These are phyloP conservation scores for Violaceomyces palustris DNA, from an alignment of 1,284 basidiomycete species.

Conservation along the genomic window DNA sequence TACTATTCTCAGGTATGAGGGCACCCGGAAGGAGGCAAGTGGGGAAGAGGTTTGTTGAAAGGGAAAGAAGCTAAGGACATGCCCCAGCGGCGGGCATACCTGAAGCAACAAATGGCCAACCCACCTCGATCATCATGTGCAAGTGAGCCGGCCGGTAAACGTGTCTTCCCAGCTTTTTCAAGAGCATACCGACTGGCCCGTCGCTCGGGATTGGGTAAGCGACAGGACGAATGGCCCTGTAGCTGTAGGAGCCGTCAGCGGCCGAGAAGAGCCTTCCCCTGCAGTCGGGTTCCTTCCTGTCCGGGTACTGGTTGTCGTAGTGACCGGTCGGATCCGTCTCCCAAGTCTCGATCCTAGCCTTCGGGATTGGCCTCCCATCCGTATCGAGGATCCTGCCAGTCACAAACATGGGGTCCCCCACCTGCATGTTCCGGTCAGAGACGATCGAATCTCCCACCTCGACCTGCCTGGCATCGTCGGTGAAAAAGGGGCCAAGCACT, in stretches of 20 bases:
- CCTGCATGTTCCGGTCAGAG: slow-evolving; percentile 76
- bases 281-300: slow-evolving; percentile 66
- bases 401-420: slow-evolving; percentile 74
- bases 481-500: slow-evolving; percentile 78
- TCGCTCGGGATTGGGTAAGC: slow-evolving; percentile 66
- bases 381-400: slow-evolving; percentile 66
- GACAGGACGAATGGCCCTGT: slow-evolving; percentile 69
- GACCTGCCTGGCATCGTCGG: slow-evolving; percentile 72
- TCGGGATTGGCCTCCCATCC: slow-evolving; percentile 61
- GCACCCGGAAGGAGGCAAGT: too few species aligned
- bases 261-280: slow-evolving; percentile 66
- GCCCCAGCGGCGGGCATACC: too few species aligned
- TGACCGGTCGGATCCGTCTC: slow-evolving; percentile 68
- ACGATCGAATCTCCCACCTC: slow-evolving; percentile 62
- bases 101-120: neutral
- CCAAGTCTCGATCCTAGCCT: slow-evolving; percentile 57
- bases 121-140: slow-evolving; percentile 58
- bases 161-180: slow-evolving; percentile 64
- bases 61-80: too few species aligned
- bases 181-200: slow-evolving; percentile 68
- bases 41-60: too few species aligned
- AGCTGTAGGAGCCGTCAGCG: slow-evolving; percentile 66
- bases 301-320: slow-evolving; percentile 65
- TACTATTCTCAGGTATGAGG: too few species aligned
- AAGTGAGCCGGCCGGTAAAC: slow-evolving; percentile 73